Conservation (phyloP, 805 yeast genomes). For the Myxozyma lipomycoides region DNA sequence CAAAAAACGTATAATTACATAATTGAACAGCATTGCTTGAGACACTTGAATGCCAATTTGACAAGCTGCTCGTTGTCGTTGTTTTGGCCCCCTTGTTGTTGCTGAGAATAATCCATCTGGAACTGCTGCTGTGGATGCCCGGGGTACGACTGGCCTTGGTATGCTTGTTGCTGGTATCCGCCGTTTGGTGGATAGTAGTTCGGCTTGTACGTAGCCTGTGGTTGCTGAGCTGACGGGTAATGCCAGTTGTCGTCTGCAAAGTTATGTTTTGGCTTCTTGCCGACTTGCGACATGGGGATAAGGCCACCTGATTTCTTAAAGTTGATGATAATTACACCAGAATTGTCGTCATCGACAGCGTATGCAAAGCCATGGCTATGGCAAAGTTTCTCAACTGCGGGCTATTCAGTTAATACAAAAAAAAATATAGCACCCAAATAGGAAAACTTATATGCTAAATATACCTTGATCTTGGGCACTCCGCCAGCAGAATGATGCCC, state of each 20-base stretch:
- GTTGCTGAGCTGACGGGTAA: constrained; percentile 35
- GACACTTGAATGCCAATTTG: constrained; percentile 8
- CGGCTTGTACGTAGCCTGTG: constrained; percentile 16
- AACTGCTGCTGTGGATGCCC: constrained; percentile 30
- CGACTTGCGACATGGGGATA: constrained; percentile 20
- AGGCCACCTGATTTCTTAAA: constrained; percentile 45
- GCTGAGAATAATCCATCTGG: constrained; percentile 28
- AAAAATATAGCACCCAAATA: no score
- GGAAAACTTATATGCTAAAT: neutral
- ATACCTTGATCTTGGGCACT: constrained; percentile 66
- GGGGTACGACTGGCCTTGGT: constrained; percentile 28
- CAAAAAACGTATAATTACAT: constrained; percentile 6
- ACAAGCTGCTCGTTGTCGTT: constrained; percentile 27
- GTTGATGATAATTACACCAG: constrained; percentile 77
- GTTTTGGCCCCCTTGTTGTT: constrained; percentile 30
- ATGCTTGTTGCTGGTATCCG: constrained; percentile 6
- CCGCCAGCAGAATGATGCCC: constrained; percentile 81
- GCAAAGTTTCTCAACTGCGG: constrained; percentile 81
- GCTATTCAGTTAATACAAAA: constrained; percentile 36
- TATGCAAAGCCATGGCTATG: constrained; percentile 57
- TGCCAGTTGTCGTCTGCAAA: constrained; percentile 36
- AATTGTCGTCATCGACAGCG: constrained; percentile 62
- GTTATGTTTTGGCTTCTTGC: constrained; percentile 32
- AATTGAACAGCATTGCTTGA: constrained; percentile 24
- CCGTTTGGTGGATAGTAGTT: neutral